Conservation (phyloP, 2,329 filamentous ascomycete species). For the Aureobasidium sp. region DNA sequence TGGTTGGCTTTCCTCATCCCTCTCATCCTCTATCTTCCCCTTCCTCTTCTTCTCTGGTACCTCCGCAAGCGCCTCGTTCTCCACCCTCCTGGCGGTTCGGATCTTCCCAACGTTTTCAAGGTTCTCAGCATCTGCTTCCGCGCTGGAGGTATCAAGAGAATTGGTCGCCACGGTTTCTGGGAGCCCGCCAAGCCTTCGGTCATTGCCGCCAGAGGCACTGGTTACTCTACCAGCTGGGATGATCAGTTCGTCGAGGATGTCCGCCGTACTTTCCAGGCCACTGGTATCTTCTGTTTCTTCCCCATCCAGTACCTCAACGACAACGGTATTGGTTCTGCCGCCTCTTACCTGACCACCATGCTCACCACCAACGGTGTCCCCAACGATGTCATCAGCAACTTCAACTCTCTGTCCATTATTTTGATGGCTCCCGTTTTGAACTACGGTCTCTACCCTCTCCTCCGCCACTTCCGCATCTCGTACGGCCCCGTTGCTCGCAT, state of each 20-base stretch:
- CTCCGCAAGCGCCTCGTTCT: conserved; percentile 22
- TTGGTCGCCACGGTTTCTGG: conserved; percentile 21
- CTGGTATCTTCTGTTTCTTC: conserved; percentile 56
- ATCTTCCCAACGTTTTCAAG: conserved; percentile 22
- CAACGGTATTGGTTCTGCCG: conserved; percentile 27
- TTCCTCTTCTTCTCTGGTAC: conserved; percentile 25
- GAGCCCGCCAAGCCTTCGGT: conserved; percentile 24
- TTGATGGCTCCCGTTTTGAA: conserved; percentile 38
- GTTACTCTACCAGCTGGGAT: conserved; percentile 45
- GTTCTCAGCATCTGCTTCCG: conserved; percentile 20
- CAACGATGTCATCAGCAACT: conserved; percentile 42
- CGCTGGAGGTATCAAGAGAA: conserved; percentile 19
- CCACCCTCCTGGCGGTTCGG: conserved; percentile 22
- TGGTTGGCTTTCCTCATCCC: conserved; percentile 57
- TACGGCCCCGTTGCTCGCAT: conserved; percentile 47
- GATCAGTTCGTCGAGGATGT: conserved; percentile 66
- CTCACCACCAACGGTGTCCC: conserved; percentile 32
- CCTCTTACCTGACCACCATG: conserved; percentile 23
- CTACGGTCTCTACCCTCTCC: conserved; percentile 38
- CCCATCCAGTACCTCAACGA: conserved; percentile 36
- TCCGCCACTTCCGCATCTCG: conserved; percentile 34
- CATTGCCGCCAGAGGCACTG: conserved; percentile 22
- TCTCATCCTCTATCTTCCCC: conserved; percentile 54
- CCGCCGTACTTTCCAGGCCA: conserved; percentile 56
- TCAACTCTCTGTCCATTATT: conserved; percentile 41